Evolutionary conservation across 345 rosid species (phyloP), one percentile per base, ranked within the genome.

Genomic region (Fremontodendron californicum): DNA sequence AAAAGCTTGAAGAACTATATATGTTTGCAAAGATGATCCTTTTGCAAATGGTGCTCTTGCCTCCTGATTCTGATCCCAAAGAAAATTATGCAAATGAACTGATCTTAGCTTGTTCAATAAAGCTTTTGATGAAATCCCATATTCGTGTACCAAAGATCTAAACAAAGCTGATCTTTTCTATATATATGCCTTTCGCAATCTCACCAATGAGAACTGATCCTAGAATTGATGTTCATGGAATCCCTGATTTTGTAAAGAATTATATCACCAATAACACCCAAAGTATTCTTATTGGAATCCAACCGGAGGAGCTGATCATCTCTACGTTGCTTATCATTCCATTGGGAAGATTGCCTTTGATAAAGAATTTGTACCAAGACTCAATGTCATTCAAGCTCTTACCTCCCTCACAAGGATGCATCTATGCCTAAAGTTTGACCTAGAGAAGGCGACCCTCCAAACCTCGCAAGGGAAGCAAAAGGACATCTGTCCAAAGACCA

Each of bases 391-490:
- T 77, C 88, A 85, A 79, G 84, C 40, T 37, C 40, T 37, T 33
- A 33, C 35, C 1, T 33, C 3, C 3, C 88, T 84, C 93, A 90
- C 63, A 90, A 88, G 78, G 91, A 89, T 74, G 87, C 82, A 15
- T 86, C 86, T 62, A 61, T 88, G 76, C 93, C 93, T 29, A 90
- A 86, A 78, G 77, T 88, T 75, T 87, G 93, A 91, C 93, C 91
- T 16, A 86, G 93, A 79, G 78, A 74, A 16, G 83, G 79, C 23
- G 88, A 86, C 29, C 90, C 89, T 21, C 84, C 88, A 33, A 33
- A 33, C n/a, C n/a, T n/a, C n/a, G n/a, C n/a, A n/a, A n/a, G n/a
- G n/a, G n/a, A n/a, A n/a, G n/a, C n/a, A n/a, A n/a, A n/a, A n/a
- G n/a, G n/a, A n/a, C n/a, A n/a, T n/a, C n/a, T n/a, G n/a, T n/a